Percentiles rank a stretch among this genome's conserved stretches.
These are phyloP conservation scores for Pyronema omphalodes DNA, from an alignment of 495 filamentous ascomycete species.

Conservation along the genomic window DNA sequence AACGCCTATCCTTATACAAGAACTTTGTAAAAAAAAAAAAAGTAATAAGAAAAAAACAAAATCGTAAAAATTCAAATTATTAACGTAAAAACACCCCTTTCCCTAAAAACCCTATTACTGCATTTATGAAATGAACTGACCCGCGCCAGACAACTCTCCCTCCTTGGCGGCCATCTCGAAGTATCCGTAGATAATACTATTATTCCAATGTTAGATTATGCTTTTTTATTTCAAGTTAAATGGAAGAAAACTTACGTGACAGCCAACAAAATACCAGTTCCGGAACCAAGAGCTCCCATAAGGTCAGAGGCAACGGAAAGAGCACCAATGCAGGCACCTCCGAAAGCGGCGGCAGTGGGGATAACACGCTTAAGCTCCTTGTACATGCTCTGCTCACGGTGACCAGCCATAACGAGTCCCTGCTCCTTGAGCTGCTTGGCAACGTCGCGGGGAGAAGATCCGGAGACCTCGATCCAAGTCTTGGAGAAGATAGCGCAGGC, in stretches of 20 bases:
- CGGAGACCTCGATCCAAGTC: slow-evolving; percentile 99
- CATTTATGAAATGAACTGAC: slow-evolving; percentile 17
- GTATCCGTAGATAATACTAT: slow-evolving; percentile 93
- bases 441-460: slow-evolving; percentile 90
- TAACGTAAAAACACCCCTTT: too few species aligned
- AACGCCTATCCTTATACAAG: too few species aligned
- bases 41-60: too few species aligned
- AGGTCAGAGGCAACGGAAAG: slow-evolving; percentile 91
- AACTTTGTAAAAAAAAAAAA: too few species aligned
- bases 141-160: slow-evolving; percentile 62
- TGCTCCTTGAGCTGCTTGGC: slow-evolving; percentile 99
- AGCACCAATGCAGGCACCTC: slow-evolving; percentile 97
- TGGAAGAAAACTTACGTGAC: slow-evolving; percentile 67
- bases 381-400: slow-evolving; percentile 99
- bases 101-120: too few species aligned
- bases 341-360: slow-evolving; percentile 92
- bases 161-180: slow-evolving; percentile 99
- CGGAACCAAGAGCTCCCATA: slow-evolving; percentile 85
- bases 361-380: slow-evolving; percentile 99
- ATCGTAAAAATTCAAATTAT: too few species aligned
- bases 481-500: slow-evolving; percentile 98
- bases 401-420: slow-evolving; percentile 96
- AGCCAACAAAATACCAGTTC: slow-evolving; percentile 93
- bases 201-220: background rate
- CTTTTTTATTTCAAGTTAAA: background rate